Conservation (phyloP, 2,329 filamentous ascomycete genomes). For the Epichloe gansuensis region DNA sequence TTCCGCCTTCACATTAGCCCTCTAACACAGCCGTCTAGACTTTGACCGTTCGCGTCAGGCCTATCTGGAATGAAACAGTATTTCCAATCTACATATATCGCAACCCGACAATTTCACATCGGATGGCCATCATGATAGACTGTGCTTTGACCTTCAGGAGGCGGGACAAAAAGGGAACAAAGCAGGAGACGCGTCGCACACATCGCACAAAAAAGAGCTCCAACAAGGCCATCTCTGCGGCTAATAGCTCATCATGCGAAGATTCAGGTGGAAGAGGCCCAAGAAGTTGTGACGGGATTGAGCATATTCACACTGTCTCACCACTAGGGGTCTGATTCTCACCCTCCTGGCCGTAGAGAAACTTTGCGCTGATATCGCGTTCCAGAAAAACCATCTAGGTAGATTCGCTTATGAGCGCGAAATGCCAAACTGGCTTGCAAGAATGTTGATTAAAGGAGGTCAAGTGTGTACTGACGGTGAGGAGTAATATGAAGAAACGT, state of each 20-base stretch:
- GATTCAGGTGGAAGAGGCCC: not conserved
- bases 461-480: conserved; percentile 7
- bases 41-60: too few species aligned
- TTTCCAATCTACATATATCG: too few species aligned
- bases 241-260: not conserved
- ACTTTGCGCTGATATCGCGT: conserved; percentile 2
- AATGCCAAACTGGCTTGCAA: conserved; percentile 6
- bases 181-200: not conserved
- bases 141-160: not conserved
- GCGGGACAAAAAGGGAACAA: not conserved
- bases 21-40: too few species aligned
- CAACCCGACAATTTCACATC: not conserved
- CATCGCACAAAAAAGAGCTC: not conserved
- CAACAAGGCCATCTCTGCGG: not conserved
- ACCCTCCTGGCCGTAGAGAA: not conserved
- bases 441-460: conserved; percentile 1
- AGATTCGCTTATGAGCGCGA: conserved; percentile 5
- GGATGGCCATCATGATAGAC: not conserved
- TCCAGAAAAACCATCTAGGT: conserved; percentile 3
- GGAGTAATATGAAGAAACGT: not conserved
- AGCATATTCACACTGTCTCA: not conserved
- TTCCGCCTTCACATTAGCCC: too few species aligned
- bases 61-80: too few species aligned
- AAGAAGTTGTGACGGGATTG: not conserved
- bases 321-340: not conserved